Evolutionary conservation across 2,329 filamentous ascomycete genomes (phyloP).

Genomic region (Monosporascus cannonballus): DNA sequence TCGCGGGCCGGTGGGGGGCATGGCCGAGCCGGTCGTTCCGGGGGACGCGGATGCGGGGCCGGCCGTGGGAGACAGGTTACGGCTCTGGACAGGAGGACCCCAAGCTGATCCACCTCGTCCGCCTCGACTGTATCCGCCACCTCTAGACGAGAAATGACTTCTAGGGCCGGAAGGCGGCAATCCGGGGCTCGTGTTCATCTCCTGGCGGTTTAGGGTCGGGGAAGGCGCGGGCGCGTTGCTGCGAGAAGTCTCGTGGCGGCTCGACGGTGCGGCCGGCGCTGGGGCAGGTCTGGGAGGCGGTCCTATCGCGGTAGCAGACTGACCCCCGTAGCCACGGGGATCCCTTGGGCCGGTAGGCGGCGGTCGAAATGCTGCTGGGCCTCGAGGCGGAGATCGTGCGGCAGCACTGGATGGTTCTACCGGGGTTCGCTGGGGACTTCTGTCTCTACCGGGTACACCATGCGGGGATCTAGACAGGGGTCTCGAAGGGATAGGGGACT

Average conservation of each 20-base stretch:
- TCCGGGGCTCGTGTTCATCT: constrained; percentile 37
- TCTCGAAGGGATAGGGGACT: constrained; percentile 30
- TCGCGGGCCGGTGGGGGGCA: constrained; percentile 24
- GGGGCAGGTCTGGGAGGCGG: constrained; percentile 26
- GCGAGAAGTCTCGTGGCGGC: constrained; percentile 19
- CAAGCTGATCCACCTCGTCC: constrained; percentile 39
- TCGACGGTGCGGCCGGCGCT: constrained; percentile 11
- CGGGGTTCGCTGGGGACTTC: constrained; percentile 18
- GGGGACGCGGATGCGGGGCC: constrained; percentile 31
- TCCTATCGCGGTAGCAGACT: constrained; percentile 19
- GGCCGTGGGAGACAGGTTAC: constrained; percentile 19
- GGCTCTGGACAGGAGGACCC: constrained; percentile 25
- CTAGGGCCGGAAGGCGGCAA: constrained; percentile 49
- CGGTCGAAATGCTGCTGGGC: constrained; percentile 46
- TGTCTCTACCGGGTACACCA: constrained; percentile 17
- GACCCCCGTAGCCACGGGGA: constrained; percentile 26
- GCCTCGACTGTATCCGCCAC: constrained; percentile 37
- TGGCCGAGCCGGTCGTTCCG: constrained; percentile 26
- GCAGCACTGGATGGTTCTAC: constrained; percentile 17
- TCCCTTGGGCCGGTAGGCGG: constrained; percentile 43
- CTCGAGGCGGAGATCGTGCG: constrained; percentile 45
- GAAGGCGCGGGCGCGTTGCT: constrained; percentile 3
- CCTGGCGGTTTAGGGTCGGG: constrained; percentile 25
- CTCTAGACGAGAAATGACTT: constrained; percentile 44
- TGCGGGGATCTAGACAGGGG: constrained; percentile 25